Evolutionary conservation across 805 yeast genomes (phyloP).

Genomic region (Sugiyamaella qingdaonensis): DNA sequence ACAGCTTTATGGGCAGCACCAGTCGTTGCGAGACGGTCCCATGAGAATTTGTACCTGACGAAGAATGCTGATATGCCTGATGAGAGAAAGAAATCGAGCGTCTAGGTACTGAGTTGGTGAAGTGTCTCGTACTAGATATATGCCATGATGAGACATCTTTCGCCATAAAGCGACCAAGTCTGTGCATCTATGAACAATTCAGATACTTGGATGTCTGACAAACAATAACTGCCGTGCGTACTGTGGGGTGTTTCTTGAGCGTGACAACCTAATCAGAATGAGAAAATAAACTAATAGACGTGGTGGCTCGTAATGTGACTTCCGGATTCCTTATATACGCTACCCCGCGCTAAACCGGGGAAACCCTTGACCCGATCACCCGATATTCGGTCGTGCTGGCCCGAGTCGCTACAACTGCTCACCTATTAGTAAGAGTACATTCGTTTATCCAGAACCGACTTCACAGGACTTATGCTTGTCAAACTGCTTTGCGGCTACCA

Average conservation of each 20-base stretch:
- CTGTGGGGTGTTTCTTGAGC: no score
- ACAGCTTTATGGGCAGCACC: background rate
- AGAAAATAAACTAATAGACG: no score
- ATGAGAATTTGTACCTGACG: background rate
- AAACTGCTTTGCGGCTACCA: no score
- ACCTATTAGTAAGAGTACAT: no score
- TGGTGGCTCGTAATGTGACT: no score
- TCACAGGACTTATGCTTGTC: no score
- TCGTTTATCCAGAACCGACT: no score
- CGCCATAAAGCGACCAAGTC: background rate
- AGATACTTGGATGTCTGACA: no score
- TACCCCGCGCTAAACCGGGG: conserved; percentile 3
- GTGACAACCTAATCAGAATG: no score
- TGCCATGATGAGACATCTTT: background rate
- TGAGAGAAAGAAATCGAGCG: background rate
- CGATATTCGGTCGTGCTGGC: background rate
- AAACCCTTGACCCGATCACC: background rate
- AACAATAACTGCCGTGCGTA: no score
- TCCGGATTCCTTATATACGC: background rate
- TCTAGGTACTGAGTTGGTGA: background rate
- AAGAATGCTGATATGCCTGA: background rate
- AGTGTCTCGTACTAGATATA: background rate
- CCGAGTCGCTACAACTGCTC: no score
- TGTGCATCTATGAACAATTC: background rate
- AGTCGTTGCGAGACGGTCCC: background rate